Base-by-base conservation (phyloP, 805 yeast species). In the Pichia eremophila region DNA sequence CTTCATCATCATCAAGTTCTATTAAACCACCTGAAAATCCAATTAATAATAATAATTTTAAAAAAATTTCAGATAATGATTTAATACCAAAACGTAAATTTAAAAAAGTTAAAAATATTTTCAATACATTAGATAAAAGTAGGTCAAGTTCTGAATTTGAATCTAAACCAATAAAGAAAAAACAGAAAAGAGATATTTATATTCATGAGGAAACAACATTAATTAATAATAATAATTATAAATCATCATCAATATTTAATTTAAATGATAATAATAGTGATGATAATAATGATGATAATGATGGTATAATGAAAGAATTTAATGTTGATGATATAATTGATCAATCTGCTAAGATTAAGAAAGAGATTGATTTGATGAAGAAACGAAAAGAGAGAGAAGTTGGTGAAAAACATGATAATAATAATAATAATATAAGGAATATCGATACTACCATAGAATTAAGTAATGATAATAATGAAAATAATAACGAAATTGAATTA, bases 271-370 rank as follows among this genome's bases (percentile, higher is more conserved):
- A 39, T 14, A n/a, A 12, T 11, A 11, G 31, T 14, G 17, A 12
- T 3, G 40, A 37, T 15, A 25, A 27, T 9, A n/a, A 29, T 25
- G 37, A 18, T 10, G 48, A 41, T 17, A 28, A 14, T n/a, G 45
- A 41, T 15, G 34, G n/a, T 9, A 9, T 42, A 3, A 46, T 46
- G 49, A 39, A 43, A n/a, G 49, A 46, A 29, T 46, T 46, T 18
- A 43, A 43, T 34, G 39, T 46, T 15, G 39, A 43, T 10, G 40
- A 43, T 4, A 18, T 46, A 12, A 19, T 42, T 19, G 39, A 42
- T 10, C 28, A 32, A 17, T 39, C 49, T 5, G 14, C 37, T 10
- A 14, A 18, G 4, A 27, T 46, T 2, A 29, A 43, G 15, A 15
- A 34, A 6, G 29, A 43, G 8, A 10, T 46, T 8, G 43, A 29